Evolutionary conservation across 306 rosid genomes (phyloP).

Genomic region (Delonix regia): DNA sequence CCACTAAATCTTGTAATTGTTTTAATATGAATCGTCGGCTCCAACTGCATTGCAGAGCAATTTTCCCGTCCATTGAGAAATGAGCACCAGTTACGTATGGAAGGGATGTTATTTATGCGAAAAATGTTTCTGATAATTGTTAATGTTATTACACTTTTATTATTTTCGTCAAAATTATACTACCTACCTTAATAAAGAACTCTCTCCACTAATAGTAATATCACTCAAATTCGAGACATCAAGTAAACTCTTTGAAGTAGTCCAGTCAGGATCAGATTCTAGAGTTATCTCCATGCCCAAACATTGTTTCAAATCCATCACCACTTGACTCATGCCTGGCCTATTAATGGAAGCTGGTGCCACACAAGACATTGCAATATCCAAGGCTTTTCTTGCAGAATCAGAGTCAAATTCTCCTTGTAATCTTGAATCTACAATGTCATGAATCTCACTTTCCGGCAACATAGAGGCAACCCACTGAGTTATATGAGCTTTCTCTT

Average conservation of each 20-base stretch:
- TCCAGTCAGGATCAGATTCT: not conserved
- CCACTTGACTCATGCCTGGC: not conserved
- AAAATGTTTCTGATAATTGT: too few relatives aligned
- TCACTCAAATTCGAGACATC: not conserved
- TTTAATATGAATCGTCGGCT: too few relatives aligned
- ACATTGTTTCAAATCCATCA: conserved; percentile 16
- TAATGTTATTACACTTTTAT: too few relatives aligned
- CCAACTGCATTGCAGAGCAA: too few relatives aligned
- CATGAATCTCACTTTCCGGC: not conserved
- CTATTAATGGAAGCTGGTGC: not conserved
- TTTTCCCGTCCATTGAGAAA: too few relatives aligned
- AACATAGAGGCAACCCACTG: not conserved
- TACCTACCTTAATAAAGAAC: not conserved
- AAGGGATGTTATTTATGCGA: too few relatives aligned
- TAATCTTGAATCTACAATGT: conserved; percentile 9
- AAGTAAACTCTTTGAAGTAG: not conserved
- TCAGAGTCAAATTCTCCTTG: not conserved
- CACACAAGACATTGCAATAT: not conserved
- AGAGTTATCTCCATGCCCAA: not conserved
- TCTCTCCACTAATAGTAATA: not conserved
- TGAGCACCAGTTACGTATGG: too few relatives aligned
- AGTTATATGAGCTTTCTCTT: not conserved
- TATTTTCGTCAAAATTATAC: too few relatives aligned
- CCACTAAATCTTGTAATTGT: too few relatives aligned
- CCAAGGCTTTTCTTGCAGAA: not conserved